Conservation (phyloP, 306 rosid species). For the Gastrolobium bilobum region DNA sequence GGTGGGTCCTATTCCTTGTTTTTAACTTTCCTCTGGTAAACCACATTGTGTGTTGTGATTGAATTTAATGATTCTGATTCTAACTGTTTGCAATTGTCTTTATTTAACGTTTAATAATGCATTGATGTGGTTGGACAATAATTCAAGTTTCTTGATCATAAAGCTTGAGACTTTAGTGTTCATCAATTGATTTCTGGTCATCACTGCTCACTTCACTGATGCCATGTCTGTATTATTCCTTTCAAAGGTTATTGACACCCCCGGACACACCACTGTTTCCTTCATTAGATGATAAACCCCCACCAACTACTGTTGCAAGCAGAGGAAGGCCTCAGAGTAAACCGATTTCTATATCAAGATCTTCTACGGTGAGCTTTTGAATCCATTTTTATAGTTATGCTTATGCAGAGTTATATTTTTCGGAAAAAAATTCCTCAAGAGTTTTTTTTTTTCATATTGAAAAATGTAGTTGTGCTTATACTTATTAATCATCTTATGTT, state of each 20-base stretch:
- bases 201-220: slow-evolving; percentile 45
- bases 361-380: slow-evolving; percentile 72
- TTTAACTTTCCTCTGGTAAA: slow-evolving; percentile 23
- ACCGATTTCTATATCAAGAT: slow-evolving; percentile 88
- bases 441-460: slow-evolving; percentile 17
- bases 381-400: slow-evolving; percentile 42
- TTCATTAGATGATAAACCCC: slow-evolving; percentile 80
- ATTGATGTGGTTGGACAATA: slow-evolving; percentile 6
- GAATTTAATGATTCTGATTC: slow-evolving; percentile 28
- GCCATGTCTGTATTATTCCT: slow-evolving; percentile 36
- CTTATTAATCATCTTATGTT: slow-evolving; percentile 28
- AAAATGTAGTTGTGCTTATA: slow-evolving; percentile 36
- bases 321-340: slow-evolving; percentile 89
- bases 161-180: slow-evolving; percentile 29
- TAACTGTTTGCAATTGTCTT: not conserved
- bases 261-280: slow-evolving; percentile 92
- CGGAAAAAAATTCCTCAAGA: not conserved
- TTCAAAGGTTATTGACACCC: slow-evolving; percentile 81
- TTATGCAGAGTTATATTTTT: slow-evolving; percentile 36
- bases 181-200: slow-evolving; percentile 31
- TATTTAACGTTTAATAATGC: not conserved
- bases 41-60: not conserved
- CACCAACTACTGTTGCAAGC: slow-evolving; percentile 50
- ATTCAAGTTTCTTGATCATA: slow-evolving; percentile 18
- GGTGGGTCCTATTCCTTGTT: slow-evolving; percentile 60